Base-by-base conservation (phyloP, 495 filamentous ascomycete species). In the Neurospora tetraspora region DNA sequence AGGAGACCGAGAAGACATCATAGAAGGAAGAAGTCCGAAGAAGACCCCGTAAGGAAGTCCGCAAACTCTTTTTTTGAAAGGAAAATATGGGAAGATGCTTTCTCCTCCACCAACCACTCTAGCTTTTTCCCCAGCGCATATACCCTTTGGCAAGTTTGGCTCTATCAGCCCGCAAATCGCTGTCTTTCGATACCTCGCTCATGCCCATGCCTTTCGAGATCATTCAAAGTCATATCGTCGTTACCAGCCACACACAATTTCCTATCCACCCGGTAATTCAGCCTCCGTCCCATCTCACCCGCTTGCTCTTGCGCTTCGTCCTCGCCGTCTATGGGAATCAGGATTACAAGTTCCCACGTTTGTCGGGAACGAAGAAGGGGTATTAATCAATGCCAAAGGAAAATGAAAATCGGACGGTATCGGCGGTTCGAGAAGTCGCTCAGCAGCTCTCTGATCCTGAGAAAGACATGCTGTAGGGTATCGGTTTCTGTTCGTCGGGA, bases 1-100 rank as follows among this genome's bases (percentile, higher is more conserved):
- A 90, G 75, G 87, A 89, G 79, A 85, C 83, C 37, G 87, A 89
- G 74, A 86, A 87, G 77, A 74, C 78, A 71, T 80, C 71, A 39
- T 80, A 65, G 53, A 72, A 77, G 39, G 23, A 72, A 73, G 69
- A 37, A 69, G 27, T 39, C 36, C 69, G 37, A 69, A 72, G 70
- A 53, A 69, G 68, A 70, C 18, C 31, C 53, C 53, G 31, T 9
- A 65, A 34, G 53, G 53, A 65, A 65, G 27, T 36, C 53, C 27
- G 27, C 53, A 65, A 65, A 34, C 53, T 65, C 53, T 65, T 34
- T 34, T 65, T 65, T 65, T 65, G 14, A 34, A 34, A 18, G 11
- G 53, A 65, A 31, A 65, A 65, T 18, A 65, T 10, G 6, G 53
- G 53, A 73, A 53, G 65, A 69, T 38, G 23, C 43, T 71, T 36